Evolutionary conservation across 345 rosid genomes (phyloP).

Genomic region (Ceriops decandra): DNA sequence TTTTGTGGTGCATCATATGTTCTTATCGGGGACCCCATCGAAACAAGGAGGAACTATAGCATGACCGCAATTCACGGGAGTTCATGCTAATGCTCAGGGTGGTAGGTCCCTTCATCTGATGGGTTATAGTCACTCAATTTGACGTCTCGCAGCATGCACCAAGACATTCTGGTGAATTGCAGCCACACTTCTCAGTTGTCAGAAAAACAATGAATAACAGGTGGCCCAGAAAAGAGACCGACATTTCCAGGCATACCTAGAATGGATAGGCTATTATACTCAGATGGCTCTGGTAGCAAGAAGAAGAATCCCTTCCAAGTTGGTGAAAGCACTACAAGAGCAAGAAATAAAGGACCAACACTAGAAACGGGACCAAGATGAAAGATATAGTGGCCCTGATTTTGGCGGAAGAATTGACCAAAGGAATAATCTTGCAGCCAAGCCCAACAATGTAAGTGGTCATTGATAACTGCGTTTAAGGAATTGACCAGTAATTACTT

Average conservation of each 20-base stretch:
- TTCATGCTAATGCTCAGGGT: background rate
- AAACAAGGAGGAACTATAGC: background rate
- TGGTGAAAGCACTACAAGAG: slow-evolving; percentile 14
- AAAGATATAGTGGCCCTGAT: slow-evolving; percentile 9
- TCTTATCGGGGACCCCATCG: background rate
- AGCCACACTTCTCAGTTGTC: slow-evolving; percentile 26
- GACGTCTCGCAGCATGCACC: slow-evolving; percentile 16
- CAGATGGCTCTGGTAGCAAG: slow-evolving; percentile 7
- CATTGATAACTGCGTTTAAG: background rate
- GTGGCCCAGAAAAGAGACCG: slow-evolving; percentile 33
- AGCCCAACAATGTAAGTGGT: slow-evolving; percentile 12
- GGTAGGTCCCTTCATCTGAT: slow-evolving; percentile 11
- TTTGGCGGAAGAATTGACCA: slow-evolving; percentile 1
- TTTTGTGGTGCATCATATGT: background rate
- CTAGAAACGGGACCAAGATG: background rate
- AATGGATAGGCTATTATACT: slow-evolving; percentile 8
- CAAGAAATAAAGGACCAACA: slow-evolving; percentile 6
- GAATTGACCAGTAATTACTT: background rate
- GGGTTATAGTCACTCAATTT: slow-evolving; percentile 29
- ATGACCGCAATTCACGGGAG: slow-evolving; percentile 1
- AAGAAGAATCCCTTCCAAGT: slow-evolving; percentile 15
- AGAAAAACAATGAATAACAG: slow-evolving; percentile 11
- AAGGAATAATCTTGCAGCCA: slow-evolving; percentile 6
- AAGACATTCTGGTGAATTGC: background rate
- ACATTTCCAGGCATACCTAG: slow-evolving; percentile 16